Evolutionary conservation across 208 protist species (phyloP), one percentile per base, ranked within the genome.

Genomic region (Wallacemonas sp.): DNA sequence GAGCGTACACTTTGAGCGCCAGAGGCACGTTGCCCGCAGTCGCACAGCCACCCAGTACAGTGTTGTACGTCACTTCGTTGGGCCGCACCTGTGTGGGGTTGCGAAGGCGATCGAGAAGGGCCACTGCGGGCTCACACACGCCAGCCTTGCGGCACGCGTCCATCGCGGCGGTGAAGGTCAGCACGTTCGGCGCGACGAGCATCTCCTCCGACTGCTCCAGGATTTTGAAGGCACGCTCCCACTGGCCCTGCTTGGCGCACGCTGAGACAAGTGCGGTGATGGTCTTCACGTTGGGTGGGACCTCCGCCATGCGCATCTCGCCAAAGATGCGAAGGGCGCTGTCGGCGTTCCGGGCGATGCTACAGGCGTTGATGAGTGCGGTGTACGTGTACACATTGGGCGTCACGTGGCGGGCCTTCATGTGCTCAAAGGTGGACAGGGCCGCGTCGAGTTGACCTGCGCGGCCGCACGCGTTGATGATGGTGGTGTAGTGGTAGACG

Each of bases 341-440:
- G 39, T 95, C 84, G 1, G 84, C 43, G 8, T 85, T 77, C 41
- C 78, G 39, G 5, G 80, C 74, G 11, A 48, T 55, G 3, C 77
- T 81, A 58, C 90, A 96, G 21, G 81, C 85, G 54, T 79, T 88
- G 21, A 96, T 83, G 24, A 96, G 70, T 0, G 85, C 78, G 2
- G 90, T 96, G 73, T 93, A 96, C n/a, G 90, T 96, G 70, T 93
- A 94, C 38, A 93, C 85, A 54, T 96, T 96, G 14, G 90, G 90
- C 46, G 63, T 77, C 26, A 96, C 76, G 36, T 90, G 43, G 21
- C 72, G 81, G 12, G 61, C 64, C 56, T 87, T 86, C 90, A 96
- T 96, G 29, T 88, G 74, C 16, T 70, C 63, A 52, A 93, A 87
- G 6, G 88, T 58, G 36, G 55, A 61, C 70, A 93, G 81, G 43